Percentiles rank a stretch among this genome's conserved stretches.
These are phyloP conservation scores for Pythium apleroticum DNA, from an alignment of 352 stramenopile genomes.

Conservation along the genomic window DNA sequence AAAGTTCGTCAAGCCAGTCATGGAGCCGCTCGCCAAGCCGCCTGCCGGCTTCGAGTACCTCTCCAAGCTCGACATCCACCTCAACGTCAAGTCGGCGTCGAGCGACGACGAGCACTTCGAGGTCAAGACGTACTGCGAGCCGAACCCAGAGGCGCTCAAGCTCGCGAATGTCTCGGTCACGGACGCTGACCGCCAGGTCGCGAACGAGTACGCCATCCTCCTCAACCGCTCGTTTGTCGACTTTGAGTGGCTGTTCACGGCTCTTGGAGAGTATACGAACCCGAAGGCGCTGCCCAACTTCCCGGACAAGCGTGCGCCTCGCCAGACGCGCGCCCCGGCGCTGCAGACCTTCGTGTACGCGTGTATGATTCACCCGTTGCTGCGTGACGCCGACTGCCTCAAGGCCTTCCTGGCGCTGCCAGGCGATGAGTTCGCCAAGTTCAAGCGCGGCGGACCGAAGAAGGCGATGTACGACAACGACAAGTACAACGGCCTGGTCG, in stretches of 20 bases:
- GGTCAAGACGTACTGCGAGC: slow-evolving; percentile 82
- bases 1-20: slow-evolving; percentile 77
- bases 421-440: slow-evolving; percentile 66
- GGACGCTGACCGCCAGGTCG: slow-evolving; percentile 61
- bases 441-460: slow-evolving; percentile 57
- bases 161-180: slow-evolving; percentile 49
- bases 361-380: slow-evolving; percentile 76
- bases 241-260: slow-evolving; percentile 81
- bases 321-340: slow-evolving; percentile 42
- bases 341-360: slow-evolving; percentile 82
- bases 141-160: slow-evolving; percentile 58
- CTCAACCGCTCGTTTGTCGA: slow-evolving; percentile 70
- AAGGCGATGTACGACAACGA: slow-evolving; percentile 79
- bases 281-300: slow-evolving; percentile 80
- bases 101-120: slow-evolving; percentile 62
- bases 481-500: slow-evolving; percentile 79
- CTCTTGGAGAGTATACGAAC: slow-evolving; percentile 77
- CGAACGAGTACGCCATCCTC: slow-evolving; percentile 80
- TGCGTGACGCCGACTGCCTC: slow-evolving; percentile 75
- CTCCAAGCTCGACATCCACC: slow-evolving; percentile 79
- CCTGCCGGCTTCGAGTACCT: slow-evolving; percentile 84
- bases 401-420: slow-evolving; percentile 84
- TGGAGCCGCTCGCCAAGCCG: slow-evolving; percentile 75
- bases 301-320: slow-evolving; percentile 62
- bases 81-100: slow-evolving; percentile 46